Conservation (phyloP, 495 filamentous ascomycete species). For the Acidiella bohemica region DNA sequence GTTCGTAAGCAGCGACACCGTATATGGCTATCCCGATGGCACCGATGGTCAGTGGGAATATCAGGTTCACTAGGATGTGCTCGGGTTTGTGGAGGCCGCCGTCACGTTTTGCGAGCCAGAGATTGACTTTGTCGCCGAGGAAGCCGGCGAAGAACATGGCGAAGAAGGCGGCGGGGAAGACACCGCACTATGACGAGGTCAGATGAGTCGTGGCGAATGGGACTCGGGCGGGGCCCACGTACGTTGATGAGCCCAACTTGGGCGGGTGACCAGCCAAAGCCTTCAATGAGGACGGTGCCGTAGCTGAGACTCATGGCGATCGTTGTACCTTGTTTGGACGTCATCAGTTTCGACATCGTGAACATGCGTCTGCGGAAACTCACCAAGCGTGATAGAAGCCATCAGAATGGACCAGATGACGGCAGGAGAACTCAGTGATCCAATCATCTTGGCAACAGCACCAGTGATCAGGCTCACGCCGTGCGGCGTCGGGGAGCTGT, state of each 20-base stretch:
- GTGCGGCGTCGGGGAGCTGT: background rate
- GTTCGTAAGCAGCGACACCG: slow-evolving; percentile 25
- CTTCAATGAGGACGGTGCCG: slow-evolving; percentile 27
- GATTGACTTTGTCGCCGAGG: background rate
- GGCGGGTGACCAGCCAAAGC: slow-evolving; percentile 25
- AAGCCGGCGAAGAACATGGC: slow-evolving; percentile 27
- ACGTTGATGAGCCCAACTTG: slow-evolving; percentile 30
- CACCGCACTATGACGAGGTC: too few relatives aligned
- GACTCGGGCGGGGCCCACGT: too few relatives aligned
- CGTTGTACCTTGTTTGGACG: slow-evolving; percentile 25
- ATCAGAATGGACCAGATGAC: slow-evolving; percentile 30
- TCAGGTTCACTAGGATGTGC: slow-evolving; percentile 26
- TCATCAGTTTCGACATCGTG: too few relatives aligned
- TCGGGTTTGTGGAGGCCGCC: background rate
- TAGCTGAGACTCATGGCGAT: slow-evolving; percentile 31
- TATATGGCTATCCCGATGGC: slow-evolving; percentile 27
- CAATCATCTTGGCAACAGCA: slow-evolving; percentile 24
- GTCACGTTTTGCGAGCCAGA: background rate
- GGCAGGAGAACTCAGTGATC: slow-evolving; percentile 28
- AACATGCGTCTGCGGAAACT: too few relatives aligned
- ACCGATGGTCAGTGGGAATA: slow-evolving; percentile 26
- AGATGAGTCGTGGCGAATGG: too few relatives aligned
- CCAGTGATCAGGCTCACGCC: slow-evolving; percentile 3
- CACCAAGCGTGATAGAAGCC: slow-evolving; percentile 22
- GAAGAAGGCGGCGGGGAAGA: slow-evolving; percentile 28